Conservation (phyloP, 2,329 filamentous ascomycete species). For the Neonectria hederae region DNA sequence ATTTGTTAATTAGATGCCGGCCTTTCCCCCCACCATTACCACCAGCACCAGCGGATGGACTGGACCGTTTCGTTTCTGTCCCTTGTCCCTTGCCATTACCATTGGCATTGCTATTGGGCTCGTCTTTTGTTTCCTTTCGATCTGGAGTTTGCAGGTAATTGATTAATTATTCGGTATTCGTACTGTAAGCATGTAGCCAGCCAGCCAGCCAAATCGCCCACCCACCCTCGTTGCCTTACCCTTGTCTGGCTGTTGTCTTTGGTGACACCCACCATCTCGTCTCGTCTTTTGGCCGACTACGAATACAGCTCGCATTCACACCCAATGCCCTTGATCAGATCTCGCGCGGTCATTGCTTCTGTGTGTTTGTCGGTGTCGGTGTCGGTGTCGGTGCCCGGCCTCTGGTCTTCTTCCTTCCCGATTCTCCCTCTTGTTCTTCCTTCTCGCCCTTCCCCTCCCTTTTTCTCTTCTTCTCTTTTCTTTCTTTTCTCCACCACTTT, state of each 20-base stretch:
- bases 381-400: slow-evolving; percentile 3
- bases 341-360: slow-evolving; percentile 8
- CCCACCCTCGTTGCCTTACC: slow-evolving; percentile 8
- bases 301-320: slow-evolving; percentile 1
- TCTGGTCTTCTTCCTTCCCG: slow-evolving; percentile 7
- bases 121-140: background rate
- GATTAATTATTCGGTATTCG: background rate
- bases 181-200: background rate
- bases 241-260: slow-evolving; percentile 20
- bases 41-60: background rate
- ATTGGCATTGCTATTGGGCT: background rate
- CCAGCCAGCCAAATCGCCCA: background rate
- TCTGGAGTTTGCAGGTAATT: background rate
- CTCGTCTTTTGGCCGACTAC: background rate
- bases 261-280: slow-evolving; percentile 27
- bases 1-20: background rate
- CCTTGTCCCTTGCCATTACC: background rate
- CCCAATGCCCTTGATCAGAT: slow-evolving; percentile 15
- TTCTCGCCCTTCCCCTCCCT: background rate
- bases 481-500: background rate
- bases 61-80: background rate
- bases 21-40: background rate
- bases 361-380: slow-evolving; percentile 9
- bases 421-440: background rate
- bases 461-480: background rate